A percentile compares a stretch with the other conserved stretches of the same genome.
These are phyloP conservation scores for Fusarium nanum DNA, from an alignment of 2,329 filamentous ascomycete species.

Conservation along the genomic window DNA sequence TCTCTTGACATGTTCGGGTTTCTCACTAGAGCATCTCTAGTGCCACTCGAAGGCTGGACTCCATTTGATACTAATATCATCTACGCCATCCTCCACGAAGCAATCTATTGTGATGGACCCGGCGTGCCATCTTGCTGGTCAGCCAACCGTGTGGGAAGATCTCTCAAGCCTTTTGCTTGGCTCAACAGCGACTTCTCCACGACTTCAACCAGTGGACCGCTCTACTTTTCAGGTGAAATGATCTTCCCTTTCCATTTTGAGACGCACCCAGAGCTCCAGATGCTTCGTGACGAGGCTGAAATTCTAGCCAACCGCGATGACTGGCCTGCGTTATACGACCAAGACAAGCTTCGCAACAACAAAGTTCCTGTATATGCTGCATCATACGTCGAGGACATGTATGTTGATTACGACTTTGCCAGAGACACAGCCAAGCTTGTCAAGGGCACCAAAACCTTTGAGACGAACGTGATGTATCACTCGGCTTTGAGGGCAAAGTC, in stretches of 20 bases:
- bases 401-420: conserved; percentile 82
- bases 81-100: conserved; percentile 88
- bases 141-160: conserved; percentile 71
- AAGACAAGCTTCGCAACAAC: conserved; percentile 77
- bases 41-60: conserved; percentile 73
- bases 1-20: conserved; percentile 83
- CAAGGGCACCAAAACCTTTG: conserved; percentile 80
- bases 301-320: conserved; percentile 73
- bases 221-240: conserved; percentile 94
- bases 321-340: conserved; percentile 84
- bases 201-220: conserved; percentile 57
- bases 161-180: conserved; percentile 63
- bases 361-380: conserved; percentile 88
- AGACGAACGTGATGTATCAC: conserved; percentile 90
- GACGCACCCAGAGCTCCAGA: conserved; percentile 79
- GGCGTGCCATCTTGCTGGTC: conserved; percentile 78
- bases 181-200: conserved; percentile 51
- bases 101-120: conserved; percentile 82
- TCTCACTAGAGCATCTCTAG: conserved; percentile 77
- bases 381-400: conserved; percentile 90
- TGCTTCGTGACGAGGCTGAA: conserved; percentile 75
- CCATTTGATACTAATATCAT: conserved; percentile 82
- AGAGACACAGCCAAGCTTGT: conserved; percentile 80
- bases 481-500: conserved; percentile 79
- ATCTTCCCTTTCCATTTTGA: conserved; percentile 88